Evolutionary conservation across 1,284 basidiomycete genomes (phyloP).

Genomic region (Tausonia pullulans): DNA sequence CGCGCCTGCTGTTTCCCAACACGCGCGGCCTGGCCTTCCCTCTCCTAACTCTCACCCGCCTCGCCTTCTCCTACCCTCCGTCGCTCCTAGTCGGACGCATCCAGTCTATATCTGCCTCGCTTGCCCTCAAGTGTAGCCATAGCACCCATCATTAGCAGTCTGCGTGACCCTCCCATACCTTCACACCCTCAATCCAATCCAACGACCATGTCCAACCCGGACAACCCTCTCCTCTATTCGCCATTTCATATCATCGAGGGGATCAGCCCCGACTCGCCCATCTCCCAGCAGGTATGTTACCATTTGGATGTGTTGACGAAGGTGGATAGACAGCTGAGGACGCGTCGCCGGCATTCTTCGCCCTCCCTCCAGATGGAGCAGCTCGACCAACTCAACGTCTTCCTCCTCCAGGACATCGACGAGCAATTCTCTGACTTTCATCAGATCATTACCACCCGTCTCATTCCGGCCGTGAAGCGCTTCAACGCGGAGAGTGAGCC

Average conservation of each 20-base stretch:
- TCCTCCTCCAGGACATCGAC: constrained; percentile 70
- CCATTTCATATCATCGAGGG: constrained; percentile 49
- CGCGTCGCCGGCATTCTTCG: not conserved
- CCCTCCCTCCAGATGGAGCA: constrained; percentile 53
- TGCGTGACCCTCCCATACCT: too few species aligned
- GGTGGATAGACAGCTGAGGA: too few species aligned
- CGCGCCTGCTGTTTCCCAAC: too few species aligned
- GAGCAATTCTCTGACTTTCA: constrained; percentile 86
- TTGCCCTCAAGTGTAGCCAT: too few species aligned
- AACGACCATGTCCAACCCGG: not conserved
- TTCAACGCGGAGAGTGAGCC: constrained; percentile 78
- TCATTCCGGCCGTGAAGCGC: constrained; percentile 77
- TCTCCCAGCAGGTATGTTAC: constrained; percentile 51
- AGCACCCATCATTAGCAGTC: too few species aligned
- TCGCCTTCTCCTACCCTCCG: too few species aligned
- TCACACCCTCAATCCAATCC: too few species aligned
- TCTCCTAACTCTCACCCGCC: too few species aligned
- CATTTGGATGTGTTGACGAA: not conserved
- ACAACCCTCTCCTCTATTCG: constrained; percentile 25
- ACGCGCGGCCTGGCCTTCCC: too few species aligned
- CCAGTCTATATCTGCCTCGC: too few species aligned
- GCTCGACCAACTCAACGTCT: constrained; percentile 88
- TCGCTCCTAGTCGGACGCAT: too few species aligned
- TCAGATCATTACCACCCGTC: constrained; percentile 64
- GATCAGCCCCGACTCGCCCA: constrained; percentile 58